Conservation (phyloP, 768 basidiomycete species). For the Mycena haematopus region DNA sequence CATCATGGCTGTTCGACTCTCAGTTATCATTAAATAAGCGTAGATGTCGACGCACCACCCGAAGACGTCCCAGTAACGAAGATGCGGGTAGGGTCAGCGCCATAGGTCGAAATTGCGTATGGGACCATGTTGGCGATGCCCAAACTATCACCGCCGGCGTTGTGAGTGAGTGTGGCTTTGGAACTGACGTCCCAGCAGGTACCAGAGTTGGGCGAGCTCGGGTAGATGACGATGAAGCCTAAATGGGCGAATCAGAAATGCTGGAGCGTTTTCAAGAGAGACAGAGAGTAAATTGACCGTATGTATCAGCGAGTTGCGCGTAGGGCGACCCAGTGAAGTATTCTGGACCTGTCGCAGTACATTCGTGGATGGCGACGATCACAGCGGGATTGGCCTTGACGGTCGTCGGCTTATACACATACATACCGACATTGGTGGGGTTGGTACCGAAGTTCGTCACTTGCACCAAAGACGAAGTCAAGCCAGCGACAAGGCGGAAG, state of each 20-base stretch:
- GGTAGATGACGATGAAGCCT: constrained; percentile 58
- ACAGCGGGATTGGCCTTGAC: constrained; percentile 48
- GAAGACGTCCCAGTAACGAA: constrained; percentile 59
- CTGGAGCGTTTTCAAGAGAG: not conserved
- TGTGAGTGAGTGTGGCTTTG: constrained; percentile 57
- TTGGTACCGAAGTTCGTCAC: constrained; percentile 55
- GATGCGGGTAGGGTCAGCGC: constrained; percentile 53
- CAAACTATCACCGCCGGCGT: constrained; percentile 61
- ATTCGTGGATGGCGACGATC: constrained; percentile 61
- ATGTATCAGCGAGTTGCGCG: constrained; percentile 54
- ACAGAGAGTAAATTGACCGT: constrained; percentile 31
- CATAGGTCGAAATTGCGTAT: constrained; percentile 55
- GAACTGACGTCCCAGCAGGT: constrained; percentile 63
- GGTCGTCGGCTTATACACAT: constrained; percentile 48
- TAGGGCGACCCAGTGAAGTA: constrained; percentile 57
- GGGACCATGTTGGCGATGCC: constrained; percentile 54
- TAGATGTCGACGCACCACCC: constrained; percentile 40
- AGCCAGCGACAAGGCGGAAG: constrained; percentile 8
- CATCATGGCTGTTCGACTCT: constrained; percentile 53
- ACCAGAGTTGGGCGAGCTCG: constrained; percentile 48
- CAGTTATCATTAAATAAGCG: not conserved
- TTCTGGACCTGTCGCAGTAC: constrained; percentile 56
- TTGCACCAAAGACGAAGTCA: constrained; percentile 40
- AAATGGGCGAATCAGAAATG: not conserved
- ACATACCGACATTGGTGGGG: constrained; percentile 51